phyloP scores from a whole-genome alignment of 176 grass and related monocot species.

The Alloteropsis semialata region DNA sequence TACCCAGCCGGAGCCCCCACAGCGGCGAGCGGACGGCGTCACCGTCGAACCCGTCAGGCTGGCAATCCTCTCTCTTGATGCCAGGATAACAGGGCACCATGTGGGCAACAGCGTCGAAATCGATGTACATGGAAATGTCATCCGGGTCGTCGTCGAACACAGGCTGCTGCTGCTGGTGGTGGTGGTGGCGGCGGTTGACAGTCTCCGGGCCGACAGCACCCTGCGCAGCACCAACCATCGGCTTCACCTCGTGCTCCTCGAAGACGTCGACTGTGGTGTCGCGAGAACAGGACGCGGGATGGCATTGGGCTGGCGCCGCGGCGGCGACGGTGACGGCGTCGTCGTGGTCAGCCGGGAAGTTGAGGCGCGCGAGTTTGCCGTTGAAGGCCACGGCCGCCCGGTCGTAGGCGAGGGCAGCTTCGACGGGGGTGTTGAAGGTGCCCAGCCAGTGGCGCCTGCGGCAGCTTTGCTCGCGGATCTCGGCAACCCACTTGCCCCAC shows the following conservation, averaged over 20 bases:
- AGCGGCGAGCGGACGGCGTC: slow-evolving; percentile 19
- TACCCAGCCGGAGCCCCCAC: slow-evolving; percentile 2
- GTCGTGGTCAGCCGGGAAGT: slow-evolving; percentile 27
- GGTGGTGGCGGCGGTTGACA: too few species aligned
- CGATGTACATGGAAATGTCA: slow-evolving; percentile 46
- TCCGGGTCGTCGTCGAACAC: background rate
- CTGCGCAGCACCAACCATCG: background rate
- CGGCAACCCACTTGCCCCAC: slow-evolving; percentile 74
- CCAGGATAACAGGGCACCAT: background rate
- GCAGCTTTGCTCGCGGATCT: slow-evolving; percentile 50
- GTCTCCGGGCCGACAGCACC: background rate
- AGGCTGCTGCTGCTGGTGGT: background rate
- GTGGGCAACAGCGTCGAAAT: slow-evolving; percentile 13
- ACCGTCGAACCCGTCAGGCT: background rate
- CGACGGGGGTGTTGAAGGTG: slow-evolving; percentile 47
- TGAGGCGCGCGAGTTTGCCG: slow-evolving; percentile 29
- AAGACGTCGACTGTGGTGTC: background rate
- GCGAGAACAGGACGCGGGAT: background rate
- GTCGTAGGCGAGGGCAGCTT: slow-evolving; percentile 68
- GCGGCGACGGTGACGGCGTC: background rate
- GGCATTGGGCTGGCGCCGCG: background rate
- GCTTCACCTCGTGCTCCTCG: slow-evolving; percentile 26
- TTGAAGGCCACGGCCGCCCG: slow-evolving; percentile 45
- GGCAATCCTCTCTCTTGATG: slow-evolving; percentile 1
- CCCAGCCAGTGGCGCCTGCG: slow-evolving; percentile 66